Percentiles rank a stretch among this genome's conserved stretches.
These are phyloP conservation scores for Lactarius akahatsu DNA, from an alignment of 768 basidiomycete species.

Conservation along the genomic window DNA sequence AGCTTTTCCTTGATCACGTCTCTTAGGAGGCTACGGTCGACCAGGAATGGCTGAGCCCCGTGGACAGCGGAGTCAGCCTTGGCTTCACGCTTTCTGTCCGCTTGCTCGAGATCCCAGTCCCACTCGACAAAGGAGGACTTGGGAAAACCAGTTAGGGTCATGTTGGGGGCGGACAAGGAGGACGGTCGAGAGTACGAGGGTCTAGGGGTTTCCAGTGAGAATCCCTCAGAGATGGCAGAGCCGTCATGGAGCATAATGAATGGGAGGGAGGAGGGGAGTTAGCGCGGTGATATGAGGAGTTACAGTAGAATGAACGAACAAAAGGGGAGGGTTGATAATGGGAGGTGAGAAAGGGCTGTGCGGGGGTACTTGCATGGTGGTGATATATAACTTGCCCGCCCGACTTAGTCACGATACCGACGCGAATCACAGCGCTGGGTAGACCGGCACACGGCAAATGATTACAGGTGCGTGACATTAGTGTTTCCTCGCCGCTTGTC, in stretches of 20 bases:
- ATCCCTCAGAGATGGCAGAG: constrained; percentile 4
- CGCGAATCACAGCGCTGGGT: constrained; percentile 6
- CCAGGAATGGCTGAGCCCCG: constrained; percentile 63
- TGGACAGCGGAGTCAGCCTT: constrained; percentile 63
- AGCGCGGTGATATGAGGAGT: neutral
- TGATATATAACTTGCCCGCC: constrained; percentile 1
- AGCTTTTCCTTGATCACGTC: constrained; percentile 76
- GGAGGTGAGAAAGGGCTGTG: neutral
- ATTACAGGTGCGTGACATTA: neutral
- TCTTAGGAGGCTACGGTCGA: constrained; percentile 71
- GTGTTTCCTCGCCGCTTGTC: neutral
- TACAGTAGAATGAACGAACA: neutral
- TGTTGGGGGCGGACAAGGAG: neutral
- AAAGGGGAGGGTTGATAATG: neutral
- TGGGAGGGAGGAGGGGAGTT: neutral
- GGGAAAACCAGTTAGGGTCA: constrained; percentile 8
- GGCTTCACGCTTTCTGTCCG: constrained; percentile 63
- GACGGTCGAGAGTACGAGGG: constrained; percentile 3
- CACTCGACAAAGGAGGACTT: constrained; percentile 45
- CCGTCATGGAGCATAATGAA: constrained; percentile 25
- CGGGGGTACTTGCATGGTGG: neutral
- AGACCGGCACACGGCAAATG: neutral
- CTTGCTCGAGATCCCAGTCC: constrained; percentile 72
- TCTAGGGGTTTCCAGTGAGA: constrained; percentile 17
- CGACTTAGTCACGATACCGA: constrained; percentile 6